Evolutionary conservation across 2,329 filamentous ascomycete species (phyloP).

Genomic region (Pleurostoma richardsiae): DNA sequence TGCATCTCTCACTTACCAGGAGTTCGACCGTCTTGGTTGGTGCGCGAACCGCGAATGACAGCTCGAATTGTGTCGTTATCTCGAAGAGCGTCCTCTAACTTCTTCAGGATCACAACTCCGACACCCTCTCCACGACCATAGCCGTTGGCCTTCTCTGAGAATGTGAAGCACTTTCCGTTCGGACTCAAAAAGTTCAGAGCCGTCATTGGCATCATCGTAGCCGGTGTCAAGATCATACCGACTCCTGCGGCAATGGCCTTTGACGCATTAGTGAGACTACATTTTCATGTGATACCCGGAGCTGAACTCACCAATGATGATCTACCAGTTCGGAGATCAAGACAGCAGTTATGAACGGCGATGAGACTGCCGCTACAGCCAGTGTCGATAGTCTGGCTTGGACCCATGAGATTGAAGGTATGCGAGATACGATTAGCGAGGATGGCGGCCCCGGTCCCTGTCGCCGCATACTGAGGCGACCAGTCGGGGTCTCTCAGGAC

Average conservation of each 20-base stretch:
- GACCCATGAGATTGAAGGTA: conserved; percentile 48
- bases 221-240: conserved; percentile 48
- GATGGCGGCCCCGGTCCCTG: conserved; percentile 47
- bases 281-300: conserved; percentile 9
- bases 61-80: conserved; percentile 55
- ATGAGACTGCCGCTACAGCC: conserved; percentile 53
- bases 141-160: conserved; percentile 55
- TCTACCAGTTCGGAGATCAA: conserved; percentile 40
- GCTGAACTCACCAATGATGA: conserved; percentile 24
- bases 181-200: conserved; percentile 47
- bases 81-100: conserved; percentile 48
- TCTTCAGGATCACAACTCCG: conserved; percentile 55
- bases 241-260: conserved; percentile 45
- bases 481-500: conserved; percentile 44
- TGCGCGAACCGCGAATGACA: conserved; percentile 46
- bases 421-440: conserved; percentile 53
- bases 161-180: conserved; percentile 46
- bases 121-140: conserved; percentile 62
- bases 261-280: conserved; percentile 1
- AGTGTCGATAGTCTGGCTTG: conserved; percentile 54
- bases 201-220: conserved; percentile 52
- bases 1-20: conserved; percentile 26
- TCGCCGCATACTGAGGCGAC: conserved; percentile 46
- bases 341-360: conserved; percentile 47
- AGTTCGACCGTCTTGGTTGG: conserved; percentile 56